These are phyloP conservation scores for Phyllosticta citrichinensis DNA, from an alignment of 2,329 filamentous ascomycete species.

Conservation along the genomic window DNA sequence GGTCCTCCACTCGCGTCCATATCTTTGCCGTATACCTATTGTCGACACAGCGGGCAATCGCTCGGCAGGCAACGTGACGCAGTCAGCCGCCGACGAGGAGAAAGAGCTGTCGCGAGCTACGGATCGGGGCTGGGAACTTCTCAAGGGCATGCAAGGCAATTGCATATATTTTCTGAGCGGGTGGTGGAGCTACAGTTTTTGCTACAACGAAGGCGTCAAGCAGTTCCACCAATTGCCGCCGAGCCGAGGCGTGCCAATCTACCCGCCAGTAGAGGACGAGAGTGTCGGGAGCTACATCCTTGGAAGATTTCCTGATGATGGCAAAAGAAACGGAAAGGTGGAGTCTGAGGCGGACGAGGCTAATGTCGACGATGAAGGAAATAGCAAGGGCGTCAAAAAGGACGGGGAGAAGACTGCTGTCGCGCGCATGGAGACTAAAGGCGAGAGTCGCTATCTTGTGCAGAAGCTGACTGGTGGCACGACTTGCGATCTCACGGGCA, in stretches of 20 bases:
- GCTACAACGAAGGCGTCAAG: conserved; percentile 76
- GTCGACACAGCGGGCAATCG: conserved; percentile 44
- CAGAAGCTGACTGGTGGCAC: conserved; percentile 74
- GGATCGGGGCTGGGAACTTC: conserved; percentile 66
- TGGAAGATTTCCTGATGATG: conserved; percentile 46
- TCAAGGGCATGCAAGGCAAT: conserved; percentile 64
- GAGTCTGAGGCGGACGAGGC: conserved; percentile 16
- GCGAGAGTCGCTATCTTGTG: conserved; percentile 75
- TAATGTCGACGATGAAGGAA: conserved; percentile 12
- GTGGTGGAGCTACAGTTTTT: conserved; percentile 96
- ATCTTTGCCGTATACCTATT: conserved; percentile 75
- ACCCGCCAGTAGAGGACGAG: conserved; percentile 68
- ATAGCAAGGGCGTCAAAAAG: not conserved
- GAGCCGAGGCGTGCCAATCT: conserved; percentile 53
- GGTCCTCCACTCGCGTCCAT: conserved; percentile 57
- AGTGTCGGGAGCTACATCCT: conserved; percentile 67
- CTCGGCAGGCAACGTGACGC: conserved; percentile 33
- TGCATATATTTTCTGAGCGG: conserved; percentile 79
- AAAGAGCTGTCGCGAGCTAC: conserved; percentile 71
- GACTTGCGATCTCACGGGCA: conserved; percentile 74
- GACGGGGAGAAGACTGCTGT: conserved; percentile 19
- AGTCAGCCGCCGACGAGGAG: conserved; percentile 64
- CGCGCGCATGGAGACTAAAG: conserved; percentile 68
- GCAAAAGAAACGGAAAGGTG: conserved; percentile 13
- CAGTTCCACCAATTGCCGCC: conserved; percentile 81